Evolutionary conservation across 2,329 filamentous ascomycete genomes (phyloP).

Genomic region (Hypoxylon sp.): DNA sequence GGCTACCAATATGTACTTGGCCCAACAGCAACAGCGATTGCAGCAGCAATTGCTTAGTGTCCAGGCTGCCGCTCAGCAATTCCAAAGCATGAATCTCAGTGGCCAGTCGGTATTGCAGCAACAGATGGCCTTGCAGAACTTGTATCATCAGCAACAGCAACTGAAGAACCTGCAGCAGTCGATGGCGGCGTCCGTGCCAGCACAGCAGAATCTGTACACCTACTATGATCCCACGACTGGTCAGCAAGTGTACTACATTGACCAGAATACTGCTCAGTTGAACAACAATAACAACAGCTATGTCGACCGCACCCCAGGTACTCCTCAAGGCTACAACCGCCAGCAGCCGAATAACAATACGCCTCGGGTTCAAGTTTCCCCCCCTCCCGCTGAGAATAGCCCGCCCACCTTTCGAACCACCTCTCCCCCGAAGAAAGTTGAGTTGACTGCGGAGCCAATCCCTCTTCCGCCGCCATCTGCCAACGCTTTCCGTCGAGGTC

Average conservation of each 20-base stretch:
- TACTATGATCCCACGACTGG: conserved; percentile 90
- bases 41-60: conserved; percentile 92
- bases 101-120: conserved; percentile 64
- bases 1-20: conserved; percentile 91
- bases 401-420: conserved; percentile 71
- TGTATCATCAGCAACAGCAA: conserved; percentile 71
- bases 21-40: conserved; percentile 93
- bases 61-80: conserved; percentile 86
- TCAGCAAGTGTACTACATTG: conserved; percentile 85
- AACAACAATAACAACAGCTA: conserved; percentile 55
- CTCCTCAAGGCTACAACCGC: conserved; percentile 54
- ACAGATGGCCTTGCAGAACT: conserved; percentile 66
- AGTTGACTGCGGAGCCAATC: conserved; percentile 76
- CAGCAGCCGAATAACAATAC: conserved; percentile 69
- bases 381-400: conserved; percentile 75
- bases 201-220: conserved; percentile 82
- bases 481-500: conserved; percentile 92
- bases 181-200: conserved; percentile 68
- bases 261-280: conserved; percentile 70
- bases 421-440: conserved; percentile 75
- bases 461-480: conserved; percentile 90
- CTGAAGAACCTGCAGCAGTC: conserved; percentile 77
- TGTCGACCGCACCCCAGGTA: conserved; percentile 63
- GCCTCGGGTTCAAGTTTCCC: conserved; percentile 86
- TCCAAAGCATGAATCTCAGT: conserved; percentile 81